A percentile compares a stretch with the other conserved stretches of the same genome.
Evolutionary conservation across 306 rosid species (phyloP).

Genomic region (Quillaja saponaria): DNA sequence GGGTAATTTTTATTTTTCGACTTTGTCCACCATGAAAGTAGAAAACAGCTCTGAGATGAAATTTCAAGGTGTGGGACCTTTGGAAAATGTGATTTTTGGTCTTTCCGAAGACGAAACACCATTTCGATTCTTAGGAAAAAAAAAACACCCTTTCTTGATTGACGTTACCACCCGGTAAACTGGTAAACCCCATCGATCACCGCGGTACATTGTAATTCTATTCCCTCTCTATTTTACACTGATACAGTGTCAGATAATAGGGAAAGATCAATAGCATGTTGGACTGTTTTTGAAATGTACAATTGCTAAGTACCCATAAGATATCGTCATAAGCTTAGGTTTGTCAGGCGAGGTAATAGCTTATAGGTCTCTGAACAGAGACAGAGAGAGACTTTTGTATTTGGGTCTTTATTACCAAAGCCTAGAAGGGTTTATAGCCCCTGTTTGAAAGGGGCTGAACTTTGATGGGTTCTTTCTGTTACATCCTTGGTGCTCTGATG

Average conservation of each 20-base stretch:
- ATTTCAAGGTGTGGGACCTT: conserved; percentile 15
- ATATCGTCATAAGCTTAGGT: conserved; percentile 41
- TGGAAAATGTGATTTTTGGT: conserved; percentile 23
- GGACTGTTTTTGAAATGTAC: conserved; percentile 41
- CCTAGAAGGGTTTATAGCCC: conserved; percentile 44
- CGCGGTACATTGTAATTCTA: too few relatives aligned
- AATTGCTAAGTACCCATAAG: conserved; percentile 29
- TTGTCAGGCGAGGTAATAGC: conserved; percentile 55
- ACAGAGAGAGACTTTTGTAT: conserved; percentile 31
- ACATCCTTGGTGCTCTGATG: conserved; percentile 65
- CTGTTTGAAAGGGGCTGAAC: conserved; percentile 42
- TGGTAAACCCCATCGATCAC: not conserved
- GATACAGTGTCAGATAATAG: conserved; percentile 50
- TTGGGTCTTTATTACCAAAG: conserved; percentile 55
- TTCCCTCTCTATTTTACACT: conserved; percentile 33
- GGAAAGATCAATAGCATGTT: conserved; percentile 26
- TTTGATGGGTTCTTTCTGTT: conserved; percentile 57
- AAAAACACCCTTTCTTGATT: not conserved
- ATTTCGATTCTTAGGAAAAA: conserved; percentile 24
- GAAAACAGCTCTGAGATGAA: conserved; percentile 36
- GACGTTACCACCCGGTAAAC: too few relatives aligned
- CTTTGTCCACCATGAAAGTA: conserved; percentile 29
- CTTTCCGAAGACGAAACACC: conserved; percentile 14
- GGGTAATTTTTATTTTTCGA: conserved; percentile 23
- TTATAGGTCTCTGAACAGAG: conserved; percentile 47